Conservation (phyloP, 768 basidiomycete genomes). For the Suillus luteus region DNA sequence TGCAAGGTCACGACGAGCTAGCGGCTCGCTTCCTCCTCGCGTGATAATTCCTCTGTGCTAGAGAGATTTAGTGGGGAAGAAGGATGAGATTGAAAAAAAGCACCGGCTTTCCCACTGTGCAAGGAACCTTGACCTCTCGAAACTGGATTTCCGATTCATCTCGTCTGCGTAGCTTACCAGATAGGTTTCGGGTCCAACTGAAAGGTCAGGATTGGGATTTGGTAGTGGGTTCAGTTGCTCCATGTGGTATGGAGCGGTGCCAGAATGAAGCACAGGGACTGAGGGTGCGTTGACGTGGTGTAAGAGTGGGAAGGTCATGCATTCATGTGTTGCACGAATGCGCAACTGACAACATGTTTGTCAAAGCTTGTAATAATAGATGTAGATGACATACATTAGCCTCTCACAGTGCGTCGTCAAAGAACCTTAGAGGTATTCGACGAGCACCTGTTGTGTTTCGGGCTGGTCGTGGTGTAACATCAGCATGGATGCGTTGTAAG, state of each 20-base stretch:
- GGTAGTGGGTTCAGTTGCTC: background rate
- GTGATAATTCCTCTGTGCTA: background rate
- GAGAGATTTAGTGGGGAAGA: background rate
- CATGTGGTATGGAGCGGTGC: background rate
- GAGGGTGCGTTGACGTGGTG: background rate
- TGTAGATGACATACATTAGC: background rate
- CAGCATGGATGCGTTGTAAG: background rate
- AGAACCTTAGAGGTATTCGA: background rate
- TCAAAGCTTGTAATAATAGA: background rate
- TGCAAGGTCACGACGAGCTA: background rate
- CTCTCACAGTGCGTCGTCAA: background rate
- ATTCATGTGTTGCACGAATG: background rate
- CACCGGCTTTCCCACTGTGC: background rate
- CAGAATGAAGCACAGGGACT: background rate
- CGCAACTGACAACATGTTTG: background rate
- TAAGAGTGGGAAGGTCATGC: background rate
- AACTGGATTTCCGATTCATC: background rate
- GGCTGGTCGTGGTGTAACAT: background rate
- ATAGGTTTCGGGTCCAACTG: background rate
- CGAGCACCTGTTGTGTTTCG: background rate
- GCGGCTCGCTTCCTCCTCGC: background rate
- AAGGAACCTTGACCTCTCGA: background rate
- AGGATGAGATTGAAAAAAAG: background rate
- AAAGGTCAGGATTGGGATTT: too few relatives aligned
- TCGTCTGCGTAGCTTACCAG: background rate